Evolutionary conservation across 140 eudicot genomes (phyloP).

Genomic region (Anethum foeniculum): DNA sequence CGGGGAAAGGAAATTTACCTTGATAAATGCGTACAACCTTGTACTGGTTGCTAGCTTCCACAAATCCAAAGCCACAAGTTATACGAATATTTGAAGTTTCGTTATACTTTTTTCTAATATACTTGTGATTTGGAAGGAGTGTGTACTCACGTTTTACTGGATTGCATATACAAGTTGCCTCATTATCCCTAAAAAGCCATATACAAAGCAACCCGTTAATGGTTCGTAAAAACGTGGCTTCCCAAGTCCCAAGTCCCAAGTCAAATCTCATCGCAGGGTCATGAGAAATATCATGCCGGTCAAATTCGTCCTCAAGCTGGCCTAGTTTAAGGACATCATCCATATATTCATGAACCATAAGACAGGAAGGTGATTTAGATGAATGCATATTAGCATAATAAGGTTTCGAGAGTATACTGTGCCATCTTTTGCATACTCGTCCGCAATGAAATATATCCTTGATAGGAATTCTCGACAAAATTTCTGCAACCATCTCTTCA

Average conservation of each 20-base stretch:
- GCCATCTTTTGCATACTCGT: constrained; percentile 14
- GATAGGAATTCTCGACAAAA: constrained; percentile 16
- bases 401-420: constrained; percentile 11
- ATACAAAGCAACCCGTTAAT: not conserved
- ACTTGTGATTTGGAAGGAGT: not conserved
- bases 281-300: not conserved
- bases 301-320: not conserved
- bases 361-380: constrained; percentile 10
- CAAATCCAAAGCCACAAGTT: not conserved
- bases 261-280: not conserved
- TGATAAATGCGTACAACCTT: not conserved
- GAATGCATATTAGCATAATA: constrained; percentile 19
- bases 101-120: not conserved
- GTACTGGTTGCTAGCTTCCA: not conserved
- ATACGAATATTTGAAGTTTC: not conserved
- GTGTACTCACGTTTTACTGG: not conserved
- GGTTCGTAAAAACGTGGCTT: not conserved
- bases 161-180: constrained; percentile 1
- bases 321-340: not conserved
- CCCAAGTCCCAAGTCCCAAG: not conserved
- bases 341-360: not conserved
- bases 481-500: constrained; percentile 5
- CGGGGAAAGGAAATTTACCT: not conserved
- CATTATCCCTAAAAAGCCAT: not conserved
- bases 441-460: constrained; percentile 14